Conservation (phyloP, 2,329 filamentous ascomycete genomes). For the Onygenales sp. region DNA sequence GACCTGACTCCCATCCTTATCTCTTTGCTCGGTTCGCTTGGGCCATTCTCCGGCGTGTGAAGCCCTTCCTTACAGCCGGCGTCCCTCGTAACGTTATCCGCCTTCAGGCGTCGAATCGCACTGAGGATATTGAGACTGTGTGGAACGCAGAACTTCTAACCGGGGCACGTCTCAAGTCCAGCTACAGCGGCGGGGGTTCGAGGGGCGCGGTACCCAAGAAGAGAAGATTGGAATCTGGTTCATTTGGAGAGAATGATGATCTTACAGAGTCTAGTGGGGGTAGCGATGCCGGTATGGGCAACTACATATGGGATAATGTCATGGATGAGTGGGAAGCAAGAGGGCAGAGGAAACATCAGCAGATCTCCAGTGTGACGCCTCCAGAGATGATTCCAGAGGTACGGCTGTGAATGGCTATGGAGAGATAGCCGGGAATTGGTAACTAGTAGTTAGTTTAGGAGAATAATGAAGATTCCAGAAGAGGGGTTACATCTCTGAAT, state of each 20-base stretch:
- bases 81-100: background rate
- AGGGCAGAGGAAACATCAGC: background rate
- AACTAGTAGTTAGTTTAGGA: too few species aligned
- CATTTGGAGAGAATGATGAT: background rate
- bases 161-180: background rate
- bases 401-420: too few species aligned
- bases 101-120: background rate
- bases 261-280: background rate
- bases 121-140: background rate
- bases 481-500: too few species aligned
- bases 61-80: background rate
- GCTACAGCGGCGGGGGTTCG: background rate
- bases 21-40: slow-evolving; percentile 5
- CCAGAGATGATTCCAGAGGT: background rate
- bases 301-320: background rate
- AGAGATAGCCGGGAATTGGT: too few species aligned
- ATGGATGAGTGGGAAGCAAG: slow-evolving; percentile 1
- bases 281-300: background rate
- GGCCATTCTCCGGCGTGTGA: slow-evolving; percentile 1
- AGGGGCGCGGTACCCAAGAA: background rate
- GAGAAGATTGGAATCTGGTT: background rate
- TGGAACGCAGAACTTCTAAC: background rate
- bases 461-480: too few species aligned
- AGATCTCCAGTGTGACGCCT: background rate
- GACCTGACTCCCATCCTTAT: background rate